Evolutionary conservation across 2,329 filamentous ascomycete species (phyloP).

Genomic region (Fusarium duplospermum): DNA sequence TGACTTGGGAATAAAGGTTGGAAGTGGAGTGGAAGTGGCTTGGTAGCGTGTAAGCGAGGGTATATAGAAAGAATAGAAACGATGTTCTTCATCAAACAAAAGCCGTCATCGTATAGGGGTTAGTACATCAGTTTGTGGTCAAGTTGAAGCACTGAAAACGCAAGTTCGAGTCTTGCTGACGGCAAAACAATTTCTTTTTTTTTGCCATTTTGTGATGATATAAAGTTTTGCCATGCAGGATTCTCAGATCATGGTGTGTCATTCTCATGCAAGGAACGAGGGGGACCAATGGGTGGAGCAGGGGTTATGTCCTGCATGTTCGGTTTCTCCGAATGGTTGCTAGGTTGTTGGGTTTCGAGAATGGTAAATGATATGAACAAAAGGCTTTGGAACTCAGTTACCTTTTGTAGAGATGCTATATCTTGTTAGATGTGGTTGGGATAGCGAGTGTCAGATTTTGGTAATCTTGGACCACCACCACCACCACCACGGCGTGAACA

Average conservation of each 20-base stretch:
- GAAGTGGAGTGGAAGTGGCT: background rate
- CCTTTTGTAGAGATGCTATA: background rate
- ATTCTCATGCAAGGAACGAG: background rate
- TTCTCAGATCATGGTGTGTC: background rate
- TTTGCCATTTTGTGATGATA: constrained; percentile 12
- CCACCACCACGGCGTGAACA: background rate
- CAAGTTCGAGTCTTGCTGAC: constrained; percentile 42
- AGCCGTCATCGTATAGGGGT: constrained; percentile 41
- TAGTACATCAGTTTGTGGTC: constrained; percentile 41
- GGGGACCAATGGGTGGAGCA: background rate
- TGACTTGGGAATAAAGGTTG: background rate
- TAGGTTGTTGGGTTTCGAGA: accelerated
- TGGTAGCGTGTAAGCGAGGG: background rate
- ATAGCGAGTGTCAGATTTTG: background rate
- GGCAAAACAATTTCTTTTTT: constrained; percentile 15
- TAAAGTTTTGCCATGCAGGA: constrained; percentile 11
- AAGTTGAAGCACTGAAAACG: constrained; percentile 38
- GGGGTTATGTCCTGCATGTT: background rate
- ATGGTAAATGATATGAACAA: background rate
- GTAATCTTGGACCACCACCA: background rate
- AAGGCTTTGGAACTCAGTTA: background rate
- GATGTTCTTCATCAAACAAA: background rate
- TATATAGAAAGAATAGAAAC: background rate
- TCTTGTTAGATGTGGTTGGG: background rate
- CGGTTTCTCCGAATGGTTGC: background rate